These are phyloP conservation scores for Extremus antarcticus DNA, from an alignment of 495 filamentous ascomycete genomes.

Conservation along the genomic window DNA sequence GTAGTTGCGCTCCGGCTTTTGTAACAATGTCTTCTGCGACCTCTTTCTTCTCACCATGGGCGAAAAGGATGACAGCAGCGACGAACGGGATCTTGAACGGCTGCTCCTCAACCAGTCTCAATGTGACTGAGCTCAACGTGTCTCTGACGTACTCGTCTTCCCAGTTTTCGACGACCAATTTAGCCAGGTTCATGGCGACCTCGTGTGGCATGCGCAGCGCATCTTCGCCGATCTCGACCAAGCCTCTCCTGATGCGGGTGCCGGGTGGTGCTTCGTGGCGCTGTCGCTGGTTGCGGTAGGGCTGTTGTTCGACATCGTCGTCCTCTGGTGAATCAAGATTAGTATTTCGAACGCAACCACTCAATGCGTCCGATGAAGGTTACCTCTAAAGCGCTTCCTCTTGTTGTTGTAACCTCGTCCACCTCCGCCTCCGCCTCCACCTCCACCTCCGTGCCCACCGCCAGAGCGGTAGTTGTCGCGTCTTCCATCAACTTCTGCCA, in stretches of 20 bases:
- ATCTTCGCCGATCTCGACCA: conserved; percentile 19
- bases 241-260: conserved; percentile 5
- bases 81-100: conserved; percentile 94
- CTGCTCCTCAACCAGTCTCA: conserved; percentile 78
- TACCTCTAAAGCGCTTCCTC: conserved; percentile 56
- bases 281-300: conserved; percentile 45
- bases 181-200: conserved; percentile 65
- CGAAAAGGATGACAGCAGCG: conserved; percentile 64
- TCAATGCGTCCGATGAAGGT: background rate
- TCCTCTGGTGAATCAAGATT: conserved; percentile 45
- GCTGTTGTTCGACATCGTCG: conserved; percentile 60
- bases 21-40: conserved; percentile 56
- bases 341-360: background rate
- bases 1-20: conserved; percentile 44
- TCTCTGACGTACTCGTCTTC: conserved; percentile 65
- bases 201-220: conserved; percentile 51
- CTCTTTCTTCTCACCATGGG: conserved; percentile 63
- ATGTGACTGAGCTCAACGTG: conserved; percentile 56
- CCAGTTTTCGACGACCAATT: conserved; percentile 62
- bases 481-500: conserved; percentile 19
- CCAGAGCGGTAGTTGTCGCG: conserved; percentile 18
- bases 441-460: conserved; percentile 33
- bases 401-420: conserved; percentile 41
- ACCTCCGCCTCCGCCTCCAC: too few species aligned
- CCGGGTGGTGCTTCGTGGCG: conserved; percentile 63